Conservation (phyloP, 73 alveolate genomes). For the Symbiodinium pilosum region DNA sequence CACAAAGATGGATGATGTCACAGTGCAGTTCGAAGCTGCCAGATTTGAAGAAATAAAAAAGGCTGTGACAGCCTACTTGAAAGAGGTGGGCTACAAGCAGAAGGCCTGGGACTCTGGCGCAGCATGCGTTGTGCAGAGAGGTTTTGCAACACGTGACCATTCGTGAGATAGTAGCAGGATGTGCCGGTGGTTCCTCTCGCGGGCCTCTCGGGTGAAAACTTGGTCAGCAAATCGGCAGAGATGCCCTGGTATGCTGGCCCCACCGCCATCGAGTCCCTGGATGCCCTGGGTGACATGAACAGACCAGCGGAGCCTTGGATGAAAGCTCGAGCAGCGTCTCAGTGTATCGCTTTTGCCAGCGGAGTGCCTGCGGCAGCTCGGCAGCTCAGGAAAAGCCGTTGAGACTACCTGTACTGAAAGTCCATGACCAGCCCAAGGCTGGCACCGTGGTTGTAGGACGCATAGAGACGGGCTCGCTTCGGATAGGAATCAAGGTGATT, state of each 20-base stretch:
- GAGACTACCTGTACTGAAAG: conserved; percentile 64
- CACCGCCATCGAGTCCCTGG: conserved; percentile 51
- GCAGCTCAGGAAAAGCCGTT: conserved; percentile 60
- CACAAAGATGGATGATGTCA: conserved; percentile 87
- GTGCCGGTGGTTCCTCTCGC: conserved; percentile 65
- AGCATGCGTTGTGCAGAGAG: not conserved
- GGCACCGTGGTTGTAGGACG: conserved; percentile 70
- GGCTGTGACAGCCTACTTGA: conserved; percentile 54
- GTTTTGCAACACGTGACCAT: not conserved
- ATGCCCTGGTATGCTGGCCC: conserved; percentile 30
- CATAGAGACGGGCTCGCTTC: conserved; percentile 62
- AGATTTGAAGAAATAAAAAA: conserved; percentile 78
- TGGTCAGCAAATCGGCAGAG: not conserved
- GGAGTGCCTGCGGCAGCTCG: too few relatives aligned
- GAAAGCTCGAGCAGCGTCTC: too few relatives aligned
- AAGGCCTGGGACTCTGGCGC: conserved; percentile 17
- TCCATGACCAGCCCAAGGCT: conserved; percentile 60
- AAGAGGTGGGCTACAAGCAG: conserved; percentile 84
- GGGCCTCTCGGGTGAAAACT: conserved; percentile 44
- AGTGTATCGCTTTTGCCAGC: too few relatives aligned
- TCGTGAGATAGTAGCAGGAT: not conserved
- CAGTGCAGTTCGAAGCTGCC: conserved; percentile 65
- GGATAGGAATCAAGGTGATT: conserved; percentile 73
- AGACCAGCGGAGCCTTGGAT: conserved; percentile 52
- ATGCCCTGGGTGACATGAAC: conserved; percentile 52